Conservation (phyloP, 495 filamentous ascomycete species). For the Oleoguttula mirabilis region DNA sequence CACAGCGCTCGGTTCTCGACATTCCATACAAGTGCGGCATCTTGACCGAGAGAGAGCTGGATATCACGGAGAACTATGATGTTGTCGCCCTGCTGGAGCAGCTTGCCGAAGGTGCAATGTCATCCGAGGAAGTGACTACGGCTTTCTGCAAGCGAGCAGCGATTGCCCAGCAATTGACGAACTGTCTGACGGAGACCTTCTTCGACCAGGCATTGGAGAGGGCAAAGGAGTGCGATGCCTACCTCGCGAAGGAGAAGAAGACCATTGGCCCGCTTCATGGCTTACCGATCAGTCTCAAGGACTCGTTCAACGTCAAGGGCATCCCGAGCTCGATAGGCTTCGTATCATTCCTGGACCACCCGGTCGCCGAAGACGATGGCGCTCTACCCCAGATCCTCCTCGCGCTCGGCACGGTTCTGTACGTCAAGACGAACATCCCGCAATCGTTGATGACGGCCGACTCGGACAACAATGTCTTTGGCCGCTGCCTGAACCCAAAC, state of each 20-base stretch:
- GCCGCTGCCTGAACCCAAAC: conserved; percentile 14
- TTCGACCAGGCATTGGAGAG: conserved; percentile 28
- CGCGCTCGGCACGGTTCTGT: conserved; percentile 39
- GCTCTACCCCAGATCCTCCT: conserved; percentile 29
- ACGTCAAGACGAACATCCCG: conserved; percentile 44
- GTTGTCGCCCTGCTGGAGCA: conserved; percentile 34
- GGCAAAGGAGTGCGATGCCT: conserved; percentile 27
- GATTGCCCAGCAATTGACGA: conserved; percentile 32
- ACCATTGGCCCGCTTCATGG: conserved; percentile 33
- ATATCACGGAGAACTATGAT: conserved; percentile 41
- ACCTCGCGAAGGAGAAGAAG: conserved; percentile 23
- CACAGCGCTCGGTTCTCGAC: no score
- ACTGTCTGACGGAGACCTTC: conserved; percentile 34
- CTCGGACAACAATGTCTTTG: conserved; percentile 23
- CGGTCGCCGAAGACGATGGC: conserved; percentile 4
- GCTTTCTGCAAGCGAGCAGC: conserved; percentile 47
- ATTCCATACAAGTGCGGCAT: conserved; percentile 13
- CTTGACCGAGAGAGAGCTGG: conserved; percentile 33
- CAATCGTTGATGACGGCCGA: conserved; percentile 44
- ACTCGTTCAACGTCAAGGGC: conserved; percentile 25
- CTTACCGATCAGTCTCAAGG: conserved; percentile 36
- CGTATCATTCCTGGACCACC: conserved; percentile 22
- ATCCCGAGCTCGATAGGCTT: conserved; percentile 21
- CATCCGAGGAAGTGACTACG: conserved; percentile 34
- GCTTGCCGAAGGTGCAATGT: conserved; percentile 29